Evolutionary conservation across 2,329 filamentous ascomycete genomes (phyloP).

Genomic region (Tolypocladium ophioglossoides): DNA sequence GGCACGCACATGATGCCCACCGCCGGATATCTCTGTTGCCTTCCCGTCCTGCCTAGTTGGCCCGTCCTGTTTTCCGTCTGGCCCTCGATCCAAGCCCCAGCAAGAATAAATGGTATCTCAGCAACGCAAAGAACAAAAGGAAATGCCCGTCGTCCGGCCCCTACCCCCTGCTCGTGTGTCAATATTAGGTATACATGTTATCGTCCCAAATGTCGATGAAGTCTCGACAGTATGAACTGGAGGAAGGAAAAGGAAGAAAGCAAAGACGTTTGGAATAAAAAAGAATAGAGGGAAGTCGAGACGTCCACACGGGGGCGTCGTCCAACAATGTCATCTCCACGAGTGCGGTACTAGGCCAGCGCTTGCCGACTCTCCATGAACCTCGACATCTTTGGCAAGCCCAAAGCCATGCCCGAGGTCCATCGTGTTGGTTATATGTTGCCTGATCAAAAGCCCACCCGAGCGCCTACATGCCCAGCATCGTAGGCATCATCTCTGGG

Average conservation of each 20-base stretch:
- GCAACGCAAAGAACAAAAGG: background rate
- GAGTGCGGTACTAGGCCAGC: background rate
- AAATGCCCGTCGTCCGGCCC: background rate
- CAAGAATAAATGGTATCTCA: constrained; percentile 1
- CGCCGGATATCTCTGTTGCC: background rate
- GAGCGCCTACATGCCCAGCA: constrained; percentile 13
- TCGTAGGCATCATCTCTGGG: constrained; percentile 12
- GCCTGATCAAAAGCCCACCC: background rate
- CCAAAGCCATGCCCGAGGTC: background rate
- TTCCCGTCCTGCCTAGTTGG: background rate
- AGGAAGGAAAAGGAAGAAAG: background rate
- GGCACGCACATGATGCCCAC: background rate
- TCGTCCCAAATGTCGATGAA: background rate
- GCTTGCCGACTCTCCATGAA: background rate
- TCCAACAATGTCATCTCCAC: too few relatives aligned
- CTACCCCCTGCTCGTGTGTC: background rate
- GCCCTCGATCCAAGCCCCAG: background rate
- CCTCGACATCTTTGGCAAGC: background rate
- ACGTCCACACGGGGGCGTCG: background rate
- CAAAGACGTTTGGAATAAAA: background rate
- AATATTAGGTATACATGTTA: background rate
- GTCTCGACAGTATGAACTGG: background rate
- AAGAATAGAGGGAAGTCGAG: background rate
- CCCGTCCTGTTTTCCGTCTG: background rate
- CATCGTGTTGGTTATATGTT: background rate